A percentile compares a stretch with the other conserved stretches of the same genome.
These are phyloP conservation scores for Beauveria sp. DNA, from an alignment of 2,329 filamentous ascomycete genomes.

Conservation along the genomic window DNA sequence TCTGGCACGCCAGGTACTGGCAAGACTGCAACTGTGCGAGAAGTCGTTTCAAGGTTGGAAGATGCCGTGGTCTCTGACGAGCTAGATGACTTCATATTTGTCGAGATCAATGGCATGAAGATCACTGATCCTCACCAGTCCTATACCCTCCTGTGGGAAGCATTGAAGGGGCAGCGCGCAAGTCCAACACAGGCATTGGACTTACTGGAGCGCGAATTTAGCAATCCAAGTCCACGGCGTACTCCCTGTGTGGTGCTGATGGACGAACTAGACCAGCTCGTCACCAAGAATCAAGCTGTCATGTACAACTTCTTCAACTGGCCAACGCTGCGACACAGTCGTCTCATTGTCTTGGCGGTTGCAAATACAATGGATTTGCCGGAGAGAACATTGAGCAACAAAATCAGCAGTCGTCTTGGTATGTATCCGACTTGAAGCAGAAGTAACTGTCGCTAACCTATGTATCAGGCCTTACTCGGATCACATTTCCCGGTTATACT, in stretches of 20 bases:
- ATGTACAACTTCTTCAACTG: conserved; percentile 99
- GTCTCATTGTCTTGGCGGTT: conserved; percentile 91
- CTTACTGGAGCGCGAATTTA: conserved; percentile 87
- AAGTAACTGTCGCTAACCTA: neutral
- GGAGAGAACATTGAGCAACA: conserved; percentile 92
- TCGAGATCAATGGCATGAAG: conserved; percentile 99
- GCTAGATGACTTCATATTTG: conserved; percentile 96
- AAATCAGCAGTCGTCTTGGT: conserved; percentile 85
- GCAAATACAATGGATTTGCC: conserved; percentile 99
- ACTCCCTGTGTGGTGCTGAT: conserved; percentile 96
- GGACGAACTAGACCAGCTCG: conserved; percentile 96
- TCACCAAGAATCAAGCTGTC: conserved; percentile 97
- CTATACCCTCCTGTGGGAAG: conserved; percentile 92
- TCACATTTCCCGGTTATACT: conserved; percentile 95
- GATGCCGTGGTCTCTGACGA: conserved; percentile 83
- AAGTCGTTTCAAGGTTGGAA: conserved; percentile 85
- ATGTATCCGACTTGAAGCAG: conserved; percentile 16
- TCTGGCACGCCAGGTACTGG: conserved; percentile 97
- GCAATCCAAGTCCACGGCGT: conserved; percentile 77
- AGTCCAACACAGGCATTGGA: conserved; percentile 87
- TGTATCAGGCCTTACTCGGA: conserved; percentile 70
- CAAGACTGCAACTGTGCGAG: conserved; percentile 93
- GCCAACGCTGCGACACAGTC: conserved; percentile 84
- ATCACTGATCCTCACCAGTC: conserved; percentile 96
- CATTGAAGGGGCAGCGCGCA: conserved; percentile 85